Base-by-base conservation (phyloP, 2,329 filamentous ascomycete genomes). In the Bipolaris victoriae region DNA sequence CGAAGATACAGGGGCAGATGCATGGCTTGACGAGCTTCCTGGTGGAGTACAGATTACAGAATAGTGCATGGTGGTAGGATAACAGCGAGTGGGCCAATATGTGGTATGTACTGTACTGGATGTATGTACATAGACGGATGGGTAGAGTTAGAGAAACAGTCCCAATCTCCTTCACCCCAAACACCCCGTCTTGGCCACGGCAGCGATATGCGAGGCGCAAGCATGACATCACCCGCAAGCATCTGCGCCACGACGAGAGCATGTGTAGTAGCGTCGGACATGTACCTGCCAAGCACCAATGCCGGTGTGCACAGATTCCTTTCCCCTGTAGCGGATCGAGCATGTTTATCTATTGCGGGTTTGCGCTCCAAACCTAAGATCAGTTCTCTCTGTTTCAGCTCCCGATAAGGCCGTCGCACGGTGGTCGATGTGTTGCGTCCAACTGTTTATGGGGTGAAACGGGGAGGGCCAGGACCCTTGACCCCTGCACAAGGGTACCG, bases 1-100 rank as follows among this genome's bases (percentile, higher is more conserved):
- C 1, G 71, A 72, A 49, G 70, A 74, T 61, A 64, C 71, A 26
- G 52, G 56, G 11, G 35, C 31, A 7, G 43, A 48, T 16, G 36
- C 11, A 65, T 59, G 64, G 67, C 56, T 71, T 3, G 43, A 65
- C 36, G 60, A 49, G 15, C 46, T 71, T 7, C 66, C 68, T 0
- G 67, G 66, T 2, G 63, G 58, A 16, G 67, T 69, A 1, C 49
- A 61, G 36, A 60, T 68, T n/a, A 69, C 29, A 9, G 49, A 13
- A 13, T 44, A 36, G 29, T 44, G 15, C 10, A 13, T 10, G 22
- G 18, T 33, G 20, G 22, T 16, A 20, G 29, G 36, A 33, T 49
- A 36, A 22, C 24, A 49, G 18, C 11, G 43, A 16, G 13, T 18
- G 11, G 26, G 29, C 29, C 7, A 13, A 31, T 4, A 11, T 31